A percentile compares a stretch with the other conserved stretches of the same genome.
phyloP scores from a whole-genome alignment of 768 basidiomycete species.

The Zangia roseola region DNA sequence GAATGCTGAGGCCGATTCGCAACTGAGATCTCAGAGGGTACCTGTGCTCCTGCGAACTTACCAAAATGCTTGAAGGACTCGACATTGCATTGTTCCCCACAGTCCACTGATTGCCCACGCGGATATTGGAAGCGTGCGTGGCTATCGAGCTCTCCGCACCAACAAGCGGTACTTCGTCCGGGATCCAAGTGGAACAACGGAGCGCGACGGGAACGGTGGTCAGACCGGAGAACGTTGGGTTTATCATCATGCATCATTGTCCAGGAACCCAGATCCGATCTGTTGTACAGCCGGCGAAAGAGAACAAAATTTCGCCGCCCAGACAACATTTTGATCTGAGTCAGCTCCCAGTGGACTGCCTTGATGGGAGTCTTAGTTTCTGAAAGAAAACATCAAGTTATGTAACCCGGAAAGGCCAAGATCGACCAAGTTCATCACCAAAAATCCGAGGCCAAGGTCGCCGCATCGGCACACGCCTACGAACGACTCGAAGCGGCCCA shows the following conservation, averaged over 20 bases:
- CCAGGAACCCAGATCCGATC: slow-evolving; percentile 19
- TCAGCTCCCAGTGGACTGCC: slow-evolving; percentile 1
- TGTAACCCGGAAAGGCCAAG: slow-evolving; percentile 12
- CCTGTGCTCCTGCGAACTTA: neutral
- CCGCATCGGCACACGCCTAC: slow-evolving; percentile 25
- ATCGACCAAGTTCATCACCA: slow-evolving; percentile 9
- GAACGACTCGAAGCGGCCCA: neutral
- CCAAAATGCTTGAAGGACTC: neutral
- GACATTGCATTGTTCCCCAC: neutral
- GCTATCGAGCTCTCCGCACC: slow-evolving; percentile 1
- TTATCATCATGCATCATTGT: slow-evolving; percentile 4
- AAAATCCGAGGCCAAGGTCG: slow-evolving; percentile 13
- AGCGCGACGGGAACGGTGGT: slow-evolving; percentile 24
- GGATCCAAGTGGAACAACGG: neutral
- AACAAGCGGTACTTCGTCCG: neutral
- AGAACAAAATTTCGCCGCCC: neutral
- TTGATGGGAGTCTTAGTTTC: slow-evolving; percentile 4
- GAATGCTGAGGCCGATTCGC: neutral
- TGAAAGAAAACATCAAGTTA: slow-evolving; percentile 9
- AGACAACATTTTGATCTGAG: slow-evolving; percentile 15
- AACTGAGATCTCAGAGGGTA: neutral
- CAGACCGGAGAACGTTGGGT: neutral
- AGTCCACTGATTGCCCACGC: neutral
- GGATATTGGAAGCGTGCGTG: slow-evolving; percentile 4
- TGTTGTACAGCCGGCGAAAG: neutral